Evolutionary conservation across 176 grass and related monocot genomes (phyloP).

Genomic region (Avena eriantha): DNA sequence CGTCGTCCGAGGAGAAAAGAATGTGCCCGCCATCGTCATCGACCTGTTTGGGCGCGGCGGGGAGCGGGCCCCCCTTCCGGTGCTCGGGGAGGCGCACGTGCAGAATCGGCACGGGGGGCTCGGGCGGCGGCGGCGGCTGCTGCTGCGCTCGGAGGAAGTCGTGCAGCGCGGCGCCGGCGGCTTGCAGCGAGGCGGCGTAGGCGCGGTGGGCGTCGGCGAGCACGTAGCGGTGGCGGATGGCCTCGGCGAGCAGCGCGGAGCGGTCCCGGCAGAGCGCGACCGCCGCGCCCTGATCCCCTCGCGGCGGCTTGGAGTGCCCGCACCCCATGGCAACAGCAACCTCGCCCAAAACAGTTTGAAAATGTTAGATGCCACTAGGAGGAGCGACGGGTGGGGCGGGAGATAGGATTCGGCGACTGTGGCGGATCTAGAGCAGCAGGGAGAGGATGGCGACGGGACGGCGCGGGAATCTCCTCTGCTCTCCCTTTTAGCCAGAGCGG

Average conservation of each 20-base stretch:
- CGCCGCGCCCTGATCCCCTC: slow-evolving; percentile 31
- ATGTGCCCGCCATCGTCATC: slow-evolving; percentile 34
- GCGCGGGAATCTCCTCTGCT: slow-evolving; percentile 9
- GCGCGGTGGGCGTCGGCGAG: slow-evolving; percentile 76
- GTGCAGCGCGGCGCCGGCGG: slow-evolving; percentile 50
- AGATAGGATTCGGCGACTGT: slow-evolving; percentile 33
- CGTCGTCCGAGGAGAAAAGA: slow-evolving; percentile 39
- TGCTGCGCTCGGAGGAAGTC: slow-evolving; percentile 47
- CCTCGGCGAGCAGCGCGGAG: slow-evolving; percentile 56
- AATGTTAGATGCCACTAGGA: neutral
- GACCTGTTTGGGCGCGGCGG: neutral
- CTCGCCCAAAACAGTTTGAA: neutral
- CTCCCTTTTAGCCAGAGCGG: slow-evolving; percentile 5
- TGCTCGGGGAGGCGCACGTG: slow-evolving; percentile 46
- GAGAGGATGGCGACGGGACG: slow-evolving; percentile 22
- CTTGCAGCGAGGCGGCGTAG: slow-evolving; percentile 55
- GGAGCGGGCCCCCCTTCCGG: slow-evolving; percentile 38
- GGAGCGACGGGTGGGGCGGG: slow-evolving; percentile 8
- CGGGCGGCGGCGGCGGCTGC: neutral
- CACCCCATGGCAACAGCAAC: slow-evolving; percentile 59
- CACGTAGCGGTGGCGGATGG: slow-evolving; percentile 61
- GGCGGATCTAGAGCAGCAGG: neutral
- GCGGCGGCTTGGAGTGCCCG: slow-evolving; percentile 50
- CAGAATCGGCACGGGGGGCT: neutral
- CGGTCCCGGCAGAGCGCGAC: slow-evolving; percentile 61